Base-by-base conservation (phyloP, 2,329 filamentous ascomycete genomes). In the Ceratocystis papillata region DNA sequence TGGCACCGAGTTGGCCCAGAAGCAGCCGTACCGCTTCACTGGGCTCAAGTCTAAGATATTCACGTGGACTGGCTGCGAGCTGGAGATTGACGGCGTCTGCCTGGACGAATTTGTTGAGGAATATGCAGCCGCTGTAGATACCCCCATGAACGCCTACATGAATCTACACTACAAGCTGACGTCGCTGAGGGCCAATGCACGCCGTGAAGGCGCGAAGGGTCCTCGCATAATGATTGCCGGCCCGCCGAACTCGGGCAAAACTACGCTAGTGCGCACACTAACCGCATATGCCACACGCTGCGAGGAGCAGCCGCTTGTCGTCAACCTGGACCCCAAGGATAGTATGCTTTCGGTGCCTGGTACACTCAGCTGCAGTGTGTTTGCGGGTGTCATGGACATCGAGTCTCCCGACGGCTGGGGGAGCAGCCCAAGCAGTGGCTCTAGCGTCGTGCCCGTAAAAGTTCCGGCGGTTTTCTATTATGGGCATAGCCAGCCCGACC, bases 161-260 rank as follows among this genome's bases (percentile, higher is more conserved):
- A 97, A 96, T 73, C 81, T 94, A 7, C 94, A 99, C 75, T 90
- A 93, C 72, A 88, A 89, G 69, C 84, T 99, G 15, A 87, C 93
- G 72, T 83, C 83, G 41, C 76, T 90, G 73, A 83, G 94, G 20
- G 80, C 84, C 15, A 79, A 82, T 55, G 85, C 87, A 1, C 78
- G 79, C 48, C 75, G 78, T 3, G 72, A 73, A 1, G 69, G 74
- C 1, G 70, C 70, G 3, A 77, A 86, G 69, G 90, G 90, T 0
- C 94, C 94, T 0, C 80, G 93, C n/a, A 85, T 97, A 1, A 79
- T 97, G 65, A 81, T 99, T 5, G 84, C 93, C 3, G 94, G 94
- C 0, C 85, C 88, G 0, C 84, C 86, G 25, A 85, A 87, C 72
- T 81, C 85, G 0, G 94, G 94, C 57, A 97, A 97, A 78, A 95